Evolutionary conservation across 1,139 yeast species (phyloP).

Genomic region (Blastobotrys aristatus): DNA sequence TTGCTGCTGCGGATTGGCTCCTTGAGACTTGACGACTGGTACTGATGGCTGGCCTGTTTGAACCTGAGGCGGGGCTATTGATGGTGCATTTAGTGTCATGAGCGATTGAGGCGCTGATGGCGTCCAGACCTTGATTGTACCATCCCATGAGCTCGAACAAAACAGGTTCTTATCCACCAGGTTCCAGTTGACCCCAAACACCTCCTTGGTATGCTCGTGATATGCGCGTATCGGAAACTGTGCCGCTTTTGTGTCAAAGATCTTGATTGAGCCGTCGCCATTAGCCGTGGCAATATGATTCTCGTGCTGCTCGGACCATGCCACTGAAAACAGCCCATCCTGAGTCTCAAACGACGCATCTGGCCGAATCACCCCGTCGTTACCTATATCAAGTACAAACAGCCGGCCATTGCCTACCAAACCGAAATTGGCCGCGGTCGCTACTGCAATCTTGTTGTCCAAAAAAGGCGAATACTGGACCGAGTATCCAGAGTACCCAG

Average conservation of each 20-base stretch:
- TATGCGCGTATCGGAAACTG: slow-evolving; percentile 69
- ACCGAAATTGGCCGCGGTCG: slow-evolving; percentile 89
- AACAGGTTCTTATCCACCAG: slow-evolving; percentile 67
- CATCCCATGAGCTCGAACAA: slow-evolving; percentile 89
- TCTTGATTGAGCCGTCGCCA: slow-evolving; percentile 84
- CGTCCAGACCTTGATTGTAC: slow-evolving; percentile 68
- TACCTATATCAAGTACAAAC: slow-evolving; percentile 60
- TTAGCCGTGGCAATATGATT: slow-evolving; percentile 77
- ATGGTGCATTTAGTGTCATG: slow-evolving; percentile 43
- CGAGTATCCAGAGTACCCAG: slow-evolving; percentile 82
- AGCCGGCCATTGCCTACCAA: slow-evolving; percentile 90
- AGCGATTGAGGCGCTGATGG: slow-evolving; percentile 58
- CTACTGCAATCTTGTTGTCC: slow-evolving; percentile 85
- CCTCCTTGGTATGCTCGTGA: slow-evolving; percentile 79
- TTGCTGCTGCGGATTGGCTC: slow-evolving; percentile 8
- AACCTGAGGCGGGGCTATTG: slow-evolving; percentile 7
- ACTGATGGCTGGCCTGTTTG: slow-evolving; percentile 2
- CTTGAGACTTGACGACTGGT: slow-evolving; percentile 8
- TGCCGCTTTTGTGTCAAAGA: slow-evolving; percentile 65
- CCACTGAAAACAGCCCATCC: slow-evolving; percentile 81
- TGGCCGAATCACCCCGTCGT: slow-evolving; percentile 54
- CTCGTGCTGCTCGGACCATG: slow-evolving; percentile 90
- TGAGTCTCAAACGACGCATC: slow-evolving; percentile 77
- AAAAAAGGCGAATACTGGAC: slow-evolving; percentile 88
- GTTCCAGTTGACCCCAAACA: slow-evolving; percentile 86